These are phyloP conservation scores for Physcia stellaris DNA, from an alignment of 495 filamentous ascomycete species.

Conservation along the genomic window DNA sequence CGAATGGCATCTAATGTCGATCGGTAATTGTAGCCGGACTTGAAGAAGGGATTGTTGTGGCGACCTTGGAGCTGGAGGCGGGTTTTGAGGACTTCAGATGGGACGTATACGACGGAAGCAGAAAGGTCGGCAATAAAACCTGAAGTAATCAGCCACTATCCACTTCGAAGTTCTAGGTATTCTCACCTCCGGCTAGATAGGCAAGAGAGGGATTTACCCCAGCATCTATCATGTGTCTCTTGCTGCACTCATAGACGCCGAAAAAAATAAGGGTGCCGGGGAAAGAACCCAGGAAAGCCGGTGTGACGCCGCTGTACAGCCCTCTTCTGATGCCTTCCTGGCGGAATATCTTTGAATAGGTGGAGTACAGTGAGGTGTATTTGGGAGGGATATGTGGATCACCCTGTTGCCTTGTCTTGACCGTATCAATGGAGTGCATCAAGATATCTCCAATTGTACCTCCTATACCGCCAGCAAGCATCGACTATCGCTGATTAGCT, in stretches of 20 bases:
- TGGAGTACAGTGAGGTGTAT: conserved; percentile 76
- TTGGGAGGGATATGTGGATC: conserved; percentile 83
- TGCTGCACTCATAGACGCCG: conserved; percentile 90
- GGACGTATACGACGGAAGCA: conserved; percentile 85
- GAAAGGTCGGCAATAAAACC: conserved; percentile 86
- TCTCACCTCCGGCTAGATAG: conserved; percentile 68
- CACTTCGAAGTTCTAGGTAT: background rate
- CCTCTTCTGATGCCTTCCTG: conserved; percentile 82
- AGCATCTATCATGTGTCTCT: conserved; percentile 69
- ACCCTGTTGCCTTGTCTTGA: conserved; percentile 97
- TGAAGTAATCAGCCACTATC: conserved; percentile 19
- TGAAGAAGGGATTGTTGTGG: conserved; percentile 85
- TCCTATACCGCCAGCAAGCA: conserved; percentile 85
- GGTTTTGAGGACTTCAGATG: conserved; percentile 92
- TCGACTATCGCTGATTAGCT: conserved; percentile 45
- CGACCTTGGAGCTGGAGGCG: conserved; percentile 88
- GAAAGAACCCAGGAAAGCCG: conserved; percentile 83
- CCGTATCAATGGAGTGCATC: conserved; percentile 98
- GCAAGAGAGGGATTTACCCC: conserved; percentile 67
- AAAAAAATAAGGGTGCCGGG: conserved; percentile 93
- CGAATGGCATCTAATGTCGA: conserved; percentile 63
- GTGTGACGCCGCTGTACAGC: conserved; percentile 84
- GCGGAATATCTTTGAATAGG: conserved; percentile 82
- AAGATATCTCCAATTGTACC: conserved; percentile 91
- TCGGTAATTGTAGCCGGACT: conserved; percentile 88